Evolutionary conservation across 2,329 filamentous ascomycete genomes (phyloP), one percentile per base, ranked within the genome.

Genomic region (Exophiala spinifera): DNA sequence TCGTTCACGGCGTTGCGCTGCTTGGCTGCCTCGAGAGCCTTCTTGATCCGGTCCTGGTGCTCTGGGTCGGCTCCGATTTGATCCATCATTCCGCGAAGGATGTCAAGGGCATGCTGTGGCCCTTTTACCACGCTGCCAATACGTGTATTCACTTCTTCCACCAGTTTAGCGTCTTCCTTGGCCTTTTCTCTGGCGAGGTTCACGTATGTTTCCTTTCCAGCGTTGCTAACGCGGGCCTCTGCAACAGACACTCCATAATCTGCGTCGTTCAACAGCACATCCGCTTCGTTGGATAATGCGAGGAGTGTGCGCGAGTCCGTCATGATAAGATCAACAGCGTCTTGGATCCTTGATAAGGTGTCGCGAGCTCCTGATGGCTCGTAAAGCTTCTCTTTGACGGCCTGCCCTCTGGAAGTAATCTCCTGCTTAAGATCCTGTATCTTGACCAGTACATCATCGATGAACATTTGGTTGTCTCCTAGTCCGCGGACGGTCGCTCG

Each of bases 221-320:
- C 71, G 45, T 74, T 72, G 15, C 76, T 70, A 33, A 74, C 72
- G 48, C 69, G 72, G 2, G 78, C 79, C 61, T 79, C 74, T 33
- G 78, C 76, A 46, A 81, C 76, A n/a, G 78, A 77, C 17, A 80
- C 74, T 43, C 76, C 74, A 49, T 79, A 77, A 53, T 80, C 77
- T 1, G 77, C 74, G 20, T 76, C 70, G 55, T 80, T 81, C 52
- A 81, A 70, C 4, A 71, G 65, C 46, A 74, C 70, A 57, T 82
- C 79, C 2, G 77, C 72, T 14, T 69, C 65, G 40, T 76, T 75
- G 45, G 80, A 79, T 19, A 68, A 71, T 39, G 67, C 70, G 14
- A 78, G 66, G 23, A 78, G 74, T 7, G 71, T 69, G 57, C 76
- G 74, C 1, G 75, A 77, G 54, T 77, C 74, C 60, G 66, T 55